Evolutionary conservation across 176 grass and related monocot species (phyloP).

Genomic region (Carex pumila): DNA sequence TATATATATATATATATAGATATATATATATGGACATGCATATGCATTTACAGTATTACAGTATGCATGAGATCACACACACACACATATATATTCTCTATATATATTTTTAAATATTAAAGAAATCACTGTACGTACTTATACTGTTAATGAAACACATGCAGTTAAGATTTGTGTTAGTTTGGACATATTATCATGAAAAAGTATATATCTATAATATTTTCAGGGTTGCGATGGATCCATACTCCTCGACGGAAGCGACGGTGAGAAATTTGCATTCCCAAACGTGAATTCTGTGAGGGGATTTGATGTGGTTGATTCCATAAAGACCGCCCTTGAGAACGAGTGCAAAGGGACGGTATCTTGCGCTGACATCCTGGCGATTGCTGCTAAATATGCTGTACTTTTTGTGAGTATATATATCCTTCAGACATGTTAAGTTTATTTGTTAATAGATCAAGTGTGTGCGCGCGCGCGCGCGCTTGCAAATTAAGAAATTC

Average conservation of each 20-base stretch:
- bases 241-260: slow-evolving; percentile 56
- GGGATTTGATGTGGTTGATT: slow-evolving; percentile 62
- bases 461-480: too few relatives aligned
- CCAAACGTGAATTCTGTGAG: slow-evolving; percentile 63
- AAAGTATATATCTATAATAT: too few relatives aligned
- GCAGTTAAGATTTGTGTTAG: too few relatives aligned
- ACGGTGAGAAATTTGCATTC: slow-evolving; percentile 51
- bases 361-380: slow-evolving; percentile 66
- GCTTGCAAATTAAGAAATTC: too few relatives aligned
- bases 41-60: not conserved
- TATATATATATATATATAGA: not conserved
- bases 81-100: too few relatives aligned
- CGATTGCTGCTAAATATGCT: slow-evolving; percentile 49
- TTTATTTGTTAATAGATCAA: too few relatives aligned
- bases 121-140: too few relatives aligned
- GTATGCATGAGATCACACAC: not conserved
- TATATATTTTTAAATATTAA: too few relatives aligned
- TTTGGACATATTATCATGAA: too few relatives aligned
- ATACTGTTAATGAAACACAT: too few relatives aligned
- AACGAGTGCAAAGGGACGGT: slow-evolving; percentile 41
- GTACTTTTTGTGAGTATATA: slow-evolving; percentile 35
- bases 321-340: slow-evolving; percentile 74
- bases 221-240: slow-evolving; percentile 71
- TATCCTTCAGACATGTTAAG: not conserved
- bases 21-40: not conserved